phyloP scores from a whole-genome alignment of 257 asterid species.

The Solanum tacnaense region DNA sequence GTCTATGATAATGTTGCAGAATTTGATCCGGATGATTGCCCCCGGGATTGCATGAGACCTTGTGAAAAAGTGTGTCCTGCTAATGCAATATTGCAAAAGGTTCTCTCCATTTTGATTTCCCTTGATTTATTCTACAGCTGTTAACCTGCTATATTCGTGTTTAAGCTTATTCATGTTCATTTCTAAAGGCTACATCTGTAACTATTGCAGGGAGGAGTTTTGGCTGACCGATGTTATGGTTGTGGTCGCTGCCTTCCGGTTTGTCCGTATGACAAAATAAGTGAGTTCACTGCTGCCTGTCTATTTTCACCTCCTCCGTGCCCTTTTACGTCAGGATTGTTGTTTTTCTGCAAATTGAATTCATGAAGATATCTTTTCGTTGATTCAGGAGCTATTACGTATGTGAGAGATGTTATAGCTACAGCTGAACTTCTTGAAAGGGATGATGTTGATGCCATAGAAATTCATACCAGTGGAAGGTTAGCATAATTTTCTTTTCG shows the following conservation, averaged over 20 bases:
- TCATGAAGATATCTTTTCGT: background rate
- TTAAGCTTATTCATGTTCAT: background rate
- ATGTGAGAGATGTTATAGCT: constrained; percentile 57
- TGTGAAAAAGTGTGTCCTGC: constrained; percentile 92
- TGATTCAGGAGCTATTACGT: constrained; percentile 53
- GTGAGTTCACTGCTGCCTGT: constrained; percentile 22
- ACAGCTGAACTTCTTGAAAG: constrained; percentile 60
- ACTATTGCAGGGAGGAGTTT: constrained; percentile 50
- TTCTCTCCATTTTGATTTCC: constrained; percentile 2
- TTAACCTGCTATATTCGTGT: background rate
- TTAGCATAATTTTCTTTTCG: constrained; percentile 5
- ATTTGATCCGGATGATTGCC: constrained; percentile 76
- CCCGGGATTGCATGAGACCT: constrained; percentile 76
- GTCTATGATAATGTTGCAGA: constrained; percentile 24
- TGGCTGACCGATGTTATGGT: constrained; percentile 88
- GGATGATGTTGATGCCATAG: constrained; percentile 67
- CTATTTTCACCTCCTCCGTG: background rate
- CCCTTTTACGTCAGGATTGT: background rate
- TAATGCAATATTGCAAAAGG: constrained; percentile 65
- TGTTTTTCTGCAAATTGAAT: background rate
- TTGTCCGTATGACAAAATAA: constrained; percentile 83
- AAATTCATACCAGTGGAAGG: constrained; percentile 95
- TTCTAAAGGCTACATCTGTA: background rate
- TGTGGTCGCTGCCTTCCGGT: constrained; percentile 95
- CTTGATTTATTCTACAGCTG: background rate